Percentiles rank a stretch among this genome's conserved stretches.
phyloP scores from a whole-genome alignment of 768 basidiomycete genomes.

The Stropharia rugosoannulata region DNA sequence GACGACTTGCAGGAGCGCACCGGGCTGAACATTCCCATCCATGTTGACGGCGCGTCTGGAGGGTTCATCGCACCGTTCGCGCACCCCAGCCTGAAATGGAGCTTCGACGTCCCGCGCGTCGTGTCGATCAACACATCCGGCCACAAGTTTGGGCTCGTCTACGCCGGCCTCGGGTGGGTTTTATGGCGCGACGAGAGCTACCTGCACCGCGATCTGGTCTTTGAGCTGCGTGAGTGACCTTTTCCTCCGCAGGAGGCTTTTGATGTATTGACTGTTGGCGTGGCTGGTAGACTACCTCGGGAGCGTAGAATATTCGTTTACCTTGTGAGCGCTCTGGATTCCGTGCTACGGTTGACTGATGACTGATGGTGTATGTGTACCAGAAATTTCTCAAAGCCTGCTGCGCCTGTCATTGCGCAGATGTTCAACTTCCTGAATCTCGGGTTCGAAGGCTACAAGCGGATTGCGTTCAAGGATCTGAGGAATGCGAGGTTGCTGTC shows the following conservation, averaged over 20 bases:
- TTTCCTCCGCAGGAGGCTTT: too few species aligned
- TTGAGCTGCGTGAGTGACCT: slow-evolving; percentile 52
- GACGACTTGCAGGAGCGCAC: slow-evolving; percentile 54
- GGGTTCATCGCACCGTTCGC: slow-evolving; percentile 67
- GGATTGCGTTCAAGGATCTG: slow-evolving; percentile 43
- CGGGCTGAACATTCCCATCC: slow-evolving; percentile 61
- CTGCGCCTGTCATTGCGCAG: slow-evolving; percentile 55
- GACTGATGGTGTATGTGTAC: background rate
- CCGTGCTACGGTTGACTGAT: background rate
- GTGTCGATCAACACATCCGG: slow-evolving; percentile 53
- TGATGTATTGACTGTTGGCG: slow-evolving; percentile 1
- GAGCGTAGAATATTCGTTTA: slow-evolving; percentile 61
- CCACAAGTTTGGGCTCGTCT: slow-evolving; percentile 59
- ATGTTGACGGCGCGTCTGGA: slow-evolving; percentile 65
- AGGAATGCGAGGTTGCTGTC: slow-evolving; percentile 58
- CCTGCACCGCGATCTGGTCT: slow-evolving; percentile 63
- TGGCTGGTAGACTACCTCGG: slow-evolving; percentile 45
- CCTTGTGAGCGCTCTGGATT: slow-evolving; percentile 31
- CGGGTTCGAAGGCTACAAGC: slow-evolving; percentile 54
- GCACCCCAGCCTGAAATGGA: slow-evolving; percentile 56
- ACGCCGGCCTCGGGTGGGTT: slow-evolving; percentile 60
- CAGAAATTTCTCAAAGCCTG: slow-evolving; percentile 58
- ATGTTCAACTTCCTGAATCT: slow-evolving; percentile 63
- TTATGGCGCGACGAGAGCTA: slow-evolving; percentile 57
- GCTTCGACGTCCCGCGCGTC: slow-evolving; percentile 56